Evolutionary conservation across 164 flowering plant species (phyloP).

Genomic region (Nelumbo lutea): DNA sequence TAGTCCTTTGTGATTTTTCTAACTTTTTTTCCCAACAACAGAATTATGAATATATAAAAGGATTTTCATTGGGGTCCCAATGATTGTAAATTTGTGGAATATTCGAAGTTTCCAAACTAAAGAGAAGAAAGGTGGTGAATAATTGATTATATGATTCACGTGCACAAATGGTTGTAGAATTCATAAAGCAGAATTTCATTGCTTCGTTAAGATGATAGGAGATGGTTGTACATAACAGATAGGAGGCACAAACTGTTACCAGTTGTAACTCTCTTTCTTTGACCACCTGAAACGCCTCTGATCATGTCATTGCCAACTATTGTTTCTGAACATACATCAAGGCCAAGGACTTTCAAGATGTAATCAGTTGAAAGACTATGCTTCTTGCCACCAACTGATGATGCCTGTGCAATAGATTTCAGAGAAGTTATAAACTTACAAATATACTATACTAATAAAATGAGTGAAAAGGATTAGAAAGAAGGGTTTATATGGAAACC

Average conservation of each 20-base stretch:
- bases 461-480: conserved; percentile 9
- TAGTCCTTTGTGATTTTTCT: too few relatives aligned
- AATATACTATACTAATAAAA: too few relatives aligned
- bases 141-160: too few relatives aligned
- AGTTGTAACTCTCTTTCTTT: conserved; percentile 85
- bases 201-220: not conserved
- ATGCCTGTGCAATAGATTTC: conserved; percentile 45
- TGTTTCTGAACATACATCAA: conserved; percentile 80
- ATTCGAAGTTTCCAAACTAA: too few relatives aligned
- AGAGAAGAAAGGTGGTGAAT: too few relatives aligned
- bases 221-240: not conserved
- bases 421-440: not conserved
- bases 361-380: conserved; percentile 80
- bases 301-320: conserved; percentile 84
- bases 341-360: conserved; percentile 80
- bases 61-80: too few relatives aligned
- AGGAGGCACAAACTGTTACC: conserved; percentile 29
- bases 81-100: too few relatives aligned
- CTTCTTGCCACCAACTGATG: conserved; percentile 57
- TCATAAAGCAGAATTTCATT: not conserved
- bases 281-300: conserved; percentile 95
- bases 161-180: not conserved
- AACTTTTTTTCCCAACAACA: too few relatives aligned
- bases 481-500: conserved; percentile 30
- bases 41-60: too few relatives aligned